These are phyloP conservation scores for Colletotrichum neosansevieriae DNA, from an alignment of 2,329 filamentous ascomycete species.

Conservation along the genomic window DNA sequence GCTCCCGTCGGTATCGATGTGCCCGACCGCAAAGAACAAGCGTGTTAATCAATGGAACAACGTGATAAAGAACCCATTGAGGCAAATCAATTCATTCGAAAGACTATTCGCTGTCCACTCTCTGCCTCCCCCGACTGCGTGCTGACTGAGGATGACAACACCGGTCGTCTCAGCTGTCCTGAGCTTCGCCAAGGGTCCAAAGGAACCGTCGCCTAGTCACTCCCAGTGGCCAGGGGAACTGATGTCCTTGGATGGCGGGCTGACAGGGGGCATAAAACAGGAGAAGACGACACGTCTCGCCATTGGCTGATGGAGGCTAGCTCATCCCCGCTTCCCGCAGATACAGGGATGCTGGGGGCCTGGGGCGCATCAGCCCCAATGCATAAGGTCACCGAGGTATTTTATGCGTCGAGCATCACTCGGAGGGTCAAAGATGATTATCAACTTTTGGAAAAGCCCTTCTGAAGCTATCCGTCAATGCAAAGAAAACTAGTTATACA, in stretches of 20 bases:
- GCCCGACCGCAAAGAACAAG: not conserved
- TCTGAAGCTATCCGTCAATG: slow-evolving; percentile 21
- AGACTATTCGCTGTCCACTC: not conserved
- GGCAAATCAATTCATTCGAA: not conserved
- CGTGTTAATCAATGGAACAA: not conserved
- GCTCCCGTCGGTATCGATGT: not conserved
- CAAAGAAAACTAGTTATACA: slow-evolving; percentile 37
- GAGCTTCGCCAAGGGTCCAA: slow-evolving; percentile 7
- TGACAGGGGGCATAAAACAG: slow-evolving; percentile 12
- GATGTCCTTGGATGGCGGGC: slow-evolving; percentile 28
- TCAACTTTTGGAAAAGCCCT: not conserved
- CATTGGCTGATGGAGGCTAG: slow-evolving; percentile 14
- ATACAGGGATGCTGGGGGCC: slow-evolving; percentile 1
- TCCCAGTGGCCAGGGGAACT: not conserved
- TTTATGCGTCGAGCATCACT: not conserved
- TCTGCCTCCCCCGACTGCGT: not conserved
- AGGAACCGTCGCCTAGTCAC: not conserved
- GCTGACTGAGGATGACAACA: not conserved
- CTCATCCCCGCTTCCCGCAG: slow-evolving; percentile 5
- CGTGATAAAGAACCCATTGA: not conserved
- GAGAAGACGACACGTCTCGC: slow-evolving; percentile 7
- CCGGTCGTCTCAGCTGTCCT: not conserved
- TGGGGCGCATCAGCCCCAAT: not conserved
- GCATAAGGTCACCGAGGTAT: slow-evolving; percentile 7
- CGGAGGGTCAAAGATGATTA: not conserved